Evolutionary conservation across 2,329 filamentous ascomycete species (phyloP).

Genomic region (Trichoderma oligosporum): DNA sequence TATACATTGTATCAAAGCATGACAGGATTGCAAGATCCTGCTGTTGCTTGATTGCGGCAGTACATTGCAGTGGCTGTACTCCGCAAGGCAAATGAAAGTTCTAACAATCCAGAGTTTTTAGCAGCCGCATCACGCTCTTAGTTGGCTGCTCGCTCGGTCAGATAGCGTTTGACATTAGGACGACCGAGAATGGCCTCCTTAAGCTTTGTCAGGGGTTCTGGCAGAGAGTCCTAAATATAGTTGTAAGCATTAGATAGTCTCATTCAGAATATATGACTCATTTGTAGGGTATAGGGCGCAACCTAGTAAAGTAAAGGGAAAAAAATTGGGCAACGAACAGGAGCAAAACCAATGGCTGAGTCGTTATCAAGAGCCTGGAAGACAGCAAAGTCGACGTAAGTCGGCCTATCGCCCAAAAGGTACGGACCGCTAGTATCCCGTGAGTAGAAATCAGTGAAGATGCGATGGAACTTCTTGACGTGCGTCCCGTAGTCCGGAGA

Average conservation of each 20-base stretch:
- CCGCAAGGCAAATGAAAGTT: not conserved
- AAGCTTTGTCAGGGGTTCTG: constrained; percentile 9
- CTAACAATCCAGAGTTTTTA: not conserved
- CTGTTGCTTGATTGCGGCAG: too few relatives aligned
- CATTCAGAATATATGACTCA: not conserved
- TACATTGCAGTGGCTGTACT: too few relatives aligned
- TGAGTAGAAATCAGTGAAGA: constrained; percentile 33
- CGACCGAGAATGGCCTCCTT: constrained; percentile 4
- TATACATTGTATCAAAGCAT: too few relatives aligned
- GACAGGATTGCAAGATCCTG: too few relatives aligned
- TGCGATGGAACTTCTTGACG: not conserved
- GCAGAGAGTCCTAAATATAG: not conserved
- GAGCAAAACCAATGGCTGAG: constrained; percentile 24
- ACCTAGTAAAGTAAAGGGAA: not conserved
- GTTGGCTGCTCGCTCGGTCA: not conserved
- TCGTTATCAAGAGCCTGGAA: constrained; percentile 40
- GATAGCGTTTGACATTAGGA: not conserved
- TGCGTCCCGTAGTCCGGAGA: constrained; percentile 32
- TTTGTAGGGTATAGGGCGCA: not conserved
- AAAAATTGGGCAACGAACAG: not conserved
- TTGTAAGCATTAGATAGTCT: not conserved
- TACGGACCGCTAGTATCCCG: constrained; percentile 32
- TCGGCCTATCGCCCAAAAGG: constrained; percentile 35
- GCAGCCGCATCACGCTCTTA: not conserved
- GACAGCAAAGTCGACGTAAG: constrained; percentile 39